Evolutionary conservation across 176 grass and related monocot species (phyloP).

Genomic region (Tillandsia leiboldiana): DNA sequence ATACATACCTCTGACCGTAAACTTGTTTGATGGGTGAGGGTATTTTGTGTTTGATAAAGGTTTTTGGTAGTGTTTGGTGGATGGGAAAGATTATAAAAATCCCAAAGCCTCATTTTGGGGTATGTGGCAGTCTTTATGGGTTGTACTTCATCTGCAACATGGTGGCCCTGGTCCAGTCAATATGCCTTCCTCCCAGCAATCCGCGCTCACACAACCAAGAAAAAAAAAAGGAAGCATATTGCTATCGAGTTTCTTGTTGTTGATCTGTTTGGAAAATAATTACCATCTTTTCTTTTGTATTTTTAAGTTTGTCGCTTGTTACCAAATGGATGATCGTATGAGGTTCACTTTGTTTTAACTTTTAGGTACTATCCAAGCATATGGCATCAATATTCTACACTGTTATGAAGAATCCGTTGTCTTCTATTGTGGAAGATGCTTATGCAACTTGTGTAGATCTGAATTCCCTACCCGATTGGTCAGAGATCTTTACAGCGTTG

Average conservation of each 20-base stretch:
- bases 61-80: no score
- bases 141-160: no score
- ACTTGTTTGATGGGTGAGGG: no score
- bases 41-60: no score
- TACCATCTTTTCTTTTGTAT: conserved; percentile 7
- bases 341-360: not conserved
- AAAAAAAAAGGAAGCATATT: no score
- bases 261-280: conserved; percentile 23
- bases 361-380: conserved; percentile 65
- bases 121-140: no score
- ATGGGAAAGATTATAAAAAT: no score
- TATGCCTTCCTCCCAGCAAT: no score
- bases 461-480: conserved; percentile 54
- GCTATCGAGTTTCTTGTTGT: not conserved
- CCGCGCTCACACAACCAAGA: no score
- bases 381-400: conserved; percentile 50
- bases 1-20: not conserved
- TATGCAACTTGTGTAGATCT: conserved; percentile 34
- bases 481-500: conserved; percentile 36
- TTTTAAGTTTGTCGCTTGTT: not conserved
- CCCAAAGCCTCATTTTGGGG: no score
- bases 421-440: conserved; percentile 29
- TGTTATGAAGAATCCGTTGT: conserved; percentile 48
- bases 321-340: not conserved
- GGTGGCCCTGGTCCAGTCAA: no score